phyloP scores from a whole-genome alignment of 441 rosid genomes.

The Populus hybrid region DNA sequence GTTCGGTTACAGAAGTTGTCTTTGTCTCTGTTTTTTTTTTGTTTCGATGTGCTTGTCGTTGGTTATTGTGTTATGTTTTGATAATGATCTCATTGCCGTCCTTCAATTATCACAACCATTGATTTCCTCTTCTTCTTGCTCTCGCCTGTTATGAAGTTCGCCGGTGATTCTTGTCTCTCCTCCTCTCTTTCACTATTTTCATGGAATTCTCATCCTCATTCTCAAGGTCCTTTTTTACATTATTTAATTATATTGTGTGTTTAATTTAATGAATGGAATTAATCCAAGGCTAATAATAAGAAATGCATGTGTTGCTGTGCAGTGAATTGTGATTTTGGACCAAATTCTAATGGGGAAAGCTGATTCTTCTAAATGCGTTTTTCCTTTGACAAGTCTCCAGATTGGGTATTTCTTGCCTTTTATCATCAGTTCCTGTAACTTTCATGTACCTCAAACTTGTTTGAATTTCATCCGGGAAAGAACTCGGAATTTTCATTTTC shows the following conservation, averaged over 20 bases:
- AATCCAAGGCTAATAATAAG: not conserved
- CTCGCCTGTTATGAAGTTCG: conserved; percentile 36
- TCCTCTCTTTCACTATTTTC: conserved; percentile 2
- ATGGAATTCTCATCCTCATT: not conserved
- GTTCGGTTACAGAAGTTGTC: not conserved
- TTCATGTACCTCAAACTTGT: not conserved
- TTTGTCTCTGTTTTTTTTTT: not conserved
- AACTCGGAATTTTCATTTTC: not conserved
- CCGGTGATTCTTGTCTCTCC: conserved; percentile 25
- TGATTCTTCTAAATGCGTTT: conserved; percentile 46
- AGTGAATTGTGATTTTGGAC: conserved; percentile 24
- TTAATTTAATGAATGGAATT: not conserved
- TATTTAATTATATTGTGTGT: not conserved
- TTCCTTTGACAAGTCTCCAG: conserved; percentile 85
- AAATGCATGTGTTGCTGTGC: not conserved
- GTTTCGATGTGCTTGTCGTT: not conserved
- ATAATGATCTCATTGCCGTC: not conserved
- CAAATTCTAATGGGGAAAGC: conserved; percentile 50
- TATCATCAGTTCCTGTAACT: not conserved
- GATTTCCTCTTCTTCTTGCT: not conserved
- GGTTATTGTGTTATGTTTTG: not conserved
- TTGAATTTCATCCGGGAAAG: not conserved
- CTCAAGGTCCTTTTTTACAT: not conserved
- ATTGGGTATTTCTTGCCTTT: conserved; percentile 52
- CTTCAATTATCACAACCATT: not conserved